Evolutionary conservation across 768 basidiomycete species (phyloP).

Genomic region (Xerocomus brunneocitrinus): DNA sequence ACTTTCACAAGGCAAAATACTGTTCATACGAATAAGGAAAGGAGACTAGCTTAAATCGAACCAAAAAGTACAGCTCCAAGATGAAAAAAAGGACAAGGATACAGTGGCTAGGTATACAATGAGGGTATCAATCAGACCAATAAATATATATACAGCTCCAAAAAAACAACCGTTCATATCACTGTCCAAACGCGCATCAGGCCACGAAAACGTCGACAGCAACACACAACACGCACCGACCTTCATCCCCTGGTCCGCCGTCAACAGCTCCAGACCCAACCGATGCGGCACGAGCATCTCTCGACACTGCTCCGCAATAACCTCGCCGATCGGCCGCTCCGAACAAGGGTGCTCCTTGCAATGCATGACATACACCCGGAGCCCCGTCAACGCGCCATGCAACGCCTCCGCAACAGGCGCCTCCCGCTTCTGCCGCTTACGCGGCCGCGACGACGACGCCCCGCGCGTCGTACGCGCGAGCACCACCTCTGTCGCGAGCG

Average conservation of each 20-base stretch:
- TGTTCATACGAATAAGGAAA: not conserved
- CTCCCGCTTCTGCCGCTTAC: constrained; percentile 38
- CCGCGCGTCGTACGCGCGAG: constrained; percentile 30
- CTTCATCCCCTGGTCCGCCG: constrained; percentile 75
- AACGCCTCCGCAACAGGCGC: constrained; percentile 41
- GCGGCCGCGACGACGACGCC: constrained; percentile 9
- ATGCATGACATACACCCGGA: constrained; percentile 78
- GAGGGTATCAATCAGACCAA: constrained; percentile 17
- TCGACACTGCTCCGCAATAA: constrained; percentile 72
- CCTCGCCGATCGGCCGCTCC: constrained; percentile 51
- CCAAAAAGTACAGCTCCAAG: not conserved
- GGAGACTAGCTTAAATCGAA: not conserved
- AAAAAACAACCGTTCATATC: constrained; percentile 28
- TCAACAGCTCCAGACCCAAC: constrained; percentile 69
- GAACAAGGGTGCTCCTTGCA: constrained; percentile 71
- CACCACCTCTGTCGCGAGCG: constrained; percentile 66
- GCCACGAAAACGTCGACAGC: not conserved
- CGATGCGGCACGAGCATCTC: constrained; percentile 52
- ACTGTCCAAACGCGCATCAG: constrained; percentile 19
- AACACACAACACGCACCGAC: constrained; percentile 52
- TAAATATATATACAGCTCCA: constrained; percentile 8
- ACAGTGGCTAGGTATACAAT: constrained; percentile 38
- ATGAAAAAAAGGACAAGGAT: constrained; percentile 28
- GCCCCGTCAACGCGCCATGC: constrained; percentile 48
- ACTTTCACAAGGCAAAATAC: not conserved